A percentile compares a stretch with the other conserved stretches of the same genome.
These are phyloP conservation scores for Danielozyma ontarioensis DNA, from an alignment of 805 yeast genomes.

Conservation along the genomic window DNA sequence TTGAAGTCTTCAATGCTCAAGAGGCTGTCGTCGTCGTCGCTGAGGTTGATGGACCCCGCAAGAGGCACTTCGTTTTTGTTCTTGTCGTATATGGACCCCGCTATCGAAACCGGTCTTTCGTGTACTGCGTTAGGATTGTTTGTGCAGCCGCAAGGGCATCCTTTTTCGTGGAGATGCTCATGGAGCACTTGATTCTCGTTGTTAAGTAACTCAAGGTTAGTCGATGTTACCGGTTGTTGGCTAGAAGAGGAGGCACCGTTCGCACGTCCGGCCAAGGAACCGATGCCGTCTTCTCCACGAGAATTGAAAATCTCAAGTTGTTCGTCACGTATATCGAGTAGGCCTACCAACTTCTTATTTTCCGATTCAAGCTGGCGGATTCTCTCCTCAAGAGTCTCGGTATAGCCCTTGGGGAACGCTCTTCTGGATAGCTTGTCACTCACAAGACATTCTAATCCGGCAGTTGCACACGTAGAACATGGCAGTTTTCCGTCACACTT, in stretches of 20 bases:
- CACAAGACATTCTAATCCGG: constrained; percentile 85
- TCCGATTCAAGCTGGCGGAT: constrained; percentile 83
- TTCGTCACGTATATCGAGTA: constrained; percentile 61
- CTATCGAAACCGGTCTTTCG: constrained; percentile 61
- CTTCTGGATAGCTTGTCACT: constrained; percentile 80
- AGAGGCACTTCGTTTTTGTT: constrained; percentile 21
- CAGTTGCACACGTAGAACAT: constrained; percentile 78
- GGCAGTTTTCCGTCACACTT: constrained; percentile 74
- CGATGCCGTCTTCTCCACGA: neutral
- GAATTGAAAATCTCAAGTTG: constrained; percentile 39
- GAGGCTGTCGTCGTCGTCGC: constrained; percentile 34
- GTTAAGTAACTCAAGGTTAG: constrained; percentile 22
- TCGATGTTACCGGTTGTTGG: constrained; percentile 18
- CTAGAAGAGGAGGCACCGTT: neutral
- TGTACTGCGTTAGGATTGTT: constrained; percentile 50
- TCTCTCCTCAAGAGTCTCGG: constrained; percentile 83
- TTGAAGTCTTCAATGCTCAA: constrained; percentile 23
- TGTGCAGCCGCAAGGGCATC: constrained; percentile 57
- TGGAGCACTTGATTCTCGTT: constrained; percentile 3
- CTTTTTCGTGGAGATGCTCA: constrained; percentile 22
- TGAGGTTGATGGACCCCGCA: constrained; percentile 36
- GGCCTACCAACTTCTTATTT: constrained; percentile 61
- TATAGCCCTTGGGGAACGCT: constrained; percentile 88
- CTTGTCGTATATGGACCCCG: constrained; percentile 51
- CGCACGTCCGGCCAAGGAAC: neutral